Evolutionary conservation across 2,329 filamentous ascomycete genomes (phyloP).

Genomic region (Westerdykella aurantiaca): DNA sequence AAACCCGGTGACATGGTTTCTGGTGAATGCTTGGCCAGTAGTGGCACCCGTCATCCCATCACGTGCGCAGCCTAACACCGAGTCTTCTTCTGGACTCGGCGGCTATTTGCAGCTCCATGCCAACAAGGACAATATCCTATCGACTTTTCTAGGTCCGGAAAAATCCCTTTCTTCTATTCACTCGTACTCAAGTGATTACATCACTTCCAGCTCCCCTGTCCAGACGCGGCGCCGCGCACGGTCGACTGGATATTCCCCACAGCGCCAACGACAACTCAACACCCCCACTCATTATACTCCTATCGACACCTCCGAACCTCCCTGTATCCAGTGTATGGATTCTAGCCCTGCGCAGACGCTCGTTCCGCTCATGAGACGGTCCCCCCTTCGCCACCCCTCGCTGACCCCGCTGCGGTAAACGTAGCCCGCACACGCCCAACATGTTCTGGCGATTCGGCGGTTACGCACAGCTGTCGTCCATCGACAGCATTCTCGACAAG

Average conservation of each 20-base stretch:
- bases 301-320: no score
- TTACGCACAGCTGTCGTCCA: slow-evolving; percentile 93
- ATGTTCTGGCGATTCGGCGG: slow-evolving; percentile 99
- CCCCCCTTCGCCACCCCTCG: slow-evolving; percentile 2
- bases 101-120: no score
- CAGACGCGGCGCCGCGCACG: neutral
- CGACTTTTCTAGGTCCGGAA: no score
- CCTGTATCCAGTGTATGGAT: neutral
- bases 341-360: neutral
- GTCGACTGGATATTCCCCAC: neutral
- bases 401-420: slow-evolving; percentile 23
- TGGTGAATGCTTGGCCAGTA: neutral
- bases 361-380: slow-evolving; percentile 9
- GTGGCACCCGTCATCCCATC: neutral
- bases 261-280: neutral
- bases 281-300: neutral
- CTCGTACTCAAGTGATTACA: no score
- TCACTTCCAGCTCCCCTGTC: no score
- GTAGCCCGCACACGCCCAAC: slow-evolving; percentile 44
- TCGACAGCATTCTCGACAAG: slow-evolving; percentile 96
- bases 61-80: no score
- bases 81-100: no score
- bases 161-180: no score
- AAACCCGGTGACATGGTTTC: neutral
- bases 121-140: no score